phyloP scores from a whole-genome alignment of 2,329 filamentous ascomycete genomes.

The Ceratocystis lukuohia region DNA sequence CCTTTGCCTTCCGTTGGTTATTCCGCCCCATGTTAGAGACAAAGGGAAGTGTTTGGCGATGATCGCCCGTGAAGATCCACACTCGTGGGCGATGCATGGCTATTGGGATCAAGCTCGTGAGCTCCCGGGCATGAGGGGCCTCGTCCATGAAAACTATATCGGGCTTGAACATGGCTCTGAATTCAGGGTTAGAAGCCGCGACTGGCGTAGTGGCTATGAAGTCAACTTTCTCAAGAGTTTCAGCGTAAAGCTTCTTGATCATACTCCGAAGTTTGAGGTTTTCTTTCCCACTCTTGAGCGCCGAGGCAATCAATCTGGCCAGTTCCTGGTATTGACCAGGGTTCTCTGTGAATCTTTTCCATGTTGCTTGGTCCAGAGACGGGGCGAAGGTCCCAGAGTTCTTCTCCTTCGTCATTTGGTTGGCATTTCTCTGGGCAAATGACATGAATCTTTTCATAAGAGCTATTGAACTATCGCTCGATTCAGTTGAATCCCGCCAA shows the following conservation, averaged over 20 bases:
- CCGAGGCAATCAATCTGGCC: slow-evolving; percentile 27
- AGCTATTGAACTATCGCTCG: not conserved
- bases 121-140: slow-evolving; percentile 34
- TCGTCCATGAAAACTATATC: slow-evolving; percentile 82
- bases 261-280: slow-evolving; percentile 24
- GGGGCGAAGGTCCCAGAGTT: slow-evolving; percentile 23
- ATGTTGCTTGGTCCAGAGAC: slow-evolving; percentile 33
- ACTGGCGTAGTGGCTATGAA: slow-evolving; percentile 37
- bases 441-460: slow-evolving; percentile 27
- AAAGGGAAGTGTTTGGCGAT: slow-evolving; percentile 34
- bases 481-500: slow-evolving; percentile 5
- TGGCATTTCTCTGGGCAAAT: slow-evolving; percentile 20
- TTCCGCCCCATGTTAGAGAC: slow-evolving; percentile 24
- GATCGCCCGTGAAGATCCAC: slow-evolving; percentile 36
- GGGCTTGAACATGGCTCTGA: slow-evolving; percentile 50
- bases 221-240: slow-evolving; percentile 29
- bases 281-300: slow-evolving; percentile 22
- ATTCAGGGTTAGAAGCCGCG: slow-evolving; percentile 27
- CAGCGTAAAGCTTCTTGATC: slow-evolving; percentile 29
- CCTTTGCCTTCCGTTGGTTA: not conserved
- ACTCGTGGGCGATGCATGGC: slow-evolving; percentile 31
- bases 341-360: slow-evolving; percentile 29
- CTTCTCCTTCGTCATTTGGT: not conserved
- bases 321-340: slow-evolving; percentile 27
- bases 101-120: slow-evolving; percentile 34